phyloP scores from a whole-genome alignment of 352 stramenopile genomes.

The Phytophthora syringae region DNA sequence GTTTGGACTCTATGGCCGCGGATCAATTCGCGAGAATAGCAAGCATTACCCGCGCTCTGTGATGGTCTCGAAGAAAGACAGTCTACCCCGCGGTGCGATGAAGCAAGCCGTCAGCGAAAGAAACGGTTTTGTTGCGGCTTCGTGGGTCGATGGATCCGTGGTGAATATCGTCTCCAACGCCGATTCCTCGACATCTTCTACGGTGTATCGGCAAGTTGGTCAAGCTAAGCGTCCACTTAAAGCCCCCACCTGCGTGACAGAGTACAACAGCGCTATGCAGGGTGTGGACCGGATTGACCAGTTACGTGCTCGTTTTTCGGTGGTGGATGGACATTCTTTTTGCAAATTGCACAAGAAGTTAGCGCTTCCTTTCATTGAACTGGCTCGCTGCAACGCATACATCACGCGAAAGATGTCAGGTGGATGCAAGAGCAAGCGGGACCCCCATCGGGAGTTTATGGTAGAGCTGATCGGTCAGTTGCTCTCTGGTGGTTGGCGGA shows the following conservation, averaged over 20 bases:
- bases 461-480: background rate
- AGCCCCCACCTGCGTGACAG: background rate
- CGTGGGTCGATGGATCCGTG: background rate
- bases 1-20: conserved; percentile 2
- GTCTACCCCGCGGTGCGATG: background rate
- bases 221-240: background rate
- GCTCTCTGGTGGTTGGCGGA: background rate
- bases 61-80: conserved; percentile 7
- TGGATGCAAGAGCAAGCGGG: background rate
- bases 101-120: background rate
- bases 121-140: background rate
- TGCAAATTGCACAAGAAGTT: conserved; percentile 1
- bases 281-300: background rate
- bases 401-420: background rate
- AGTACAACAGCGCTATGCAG: conserved; percentile 1
- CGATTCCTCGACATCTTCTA: background rate
- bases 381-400: conserved; percentile 1
- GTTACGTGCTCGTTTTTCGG: background rate
- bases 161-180: conserved; percentile 9
- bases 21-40: background rate
- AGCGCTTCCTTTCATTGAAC: background rate
- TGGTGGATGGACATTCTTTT: conserved; percentile 1
- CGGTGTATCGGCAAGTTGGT: background rate
- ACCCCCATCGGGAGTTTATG: background rate
- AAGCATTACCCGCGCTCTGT: background rate